Evolutionary conservation across 1,284 basidiomycete species (phyloP), one percentile per base, ranked within the genome.

Genomic region (Trichosporon sp.): DNA sequence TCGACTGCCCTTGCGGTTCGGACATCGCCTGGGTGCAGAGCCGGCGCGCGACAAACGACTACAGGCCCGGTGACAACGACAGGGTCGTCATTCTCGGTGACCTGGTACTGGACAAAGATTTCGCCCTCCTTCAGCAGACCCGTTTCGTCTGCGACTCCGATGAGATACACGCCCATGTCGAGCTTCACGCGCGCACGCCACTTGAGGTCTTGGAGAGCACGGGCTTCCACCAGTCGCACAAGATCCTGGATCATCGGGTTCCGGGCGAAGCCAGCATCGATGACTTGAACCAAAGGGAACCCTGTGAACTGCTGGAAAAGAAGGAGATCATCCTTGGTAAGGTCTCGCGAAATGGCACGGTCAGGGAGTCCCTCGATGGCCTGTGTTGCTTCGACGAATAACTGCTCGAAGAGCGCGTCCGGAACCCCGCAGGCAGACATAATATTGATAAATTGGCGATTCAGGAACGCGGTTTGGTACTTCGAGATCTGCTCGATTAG

Each of bases 371-470:
- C 82, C 59, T 76, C 75, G 65, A 82, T 78, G n/a, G 73, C 70
- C 2, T 63, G 65, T 3, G 84, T 76, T 16, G 79, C 77, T 1
- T 76, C 68, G 8, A 75, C n/a, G 69, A 85, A 84, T 19, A 81
- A 72, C 12, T 78, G 72, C 1, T 79, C 70, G 65, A 85, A 78
- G 11, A 83, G 72, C 2, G 72, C 32, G 35, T 79, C 74, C 0
- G 81, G 78, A 0, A 84, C 77, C 1, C 83, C 83, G 21, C 81
- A 78, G 0, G 80, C 78, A 3, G 74, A 78, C 78, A 84, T 81
- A 69, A 85, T 80, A 54, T 81, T 80, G 76, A 84, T 83, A 72
- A 83, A 84, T 69, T 85, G 83, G 12, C 84, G 75, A 69, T 84
- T 85, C 12, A 85, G 74, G 71, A 83, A 83, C 4, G 81, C 84